phyloP scores from a whole-genome alignment of 495 filamentous ascomycete species.

The Echria macrotheca region DNA sequence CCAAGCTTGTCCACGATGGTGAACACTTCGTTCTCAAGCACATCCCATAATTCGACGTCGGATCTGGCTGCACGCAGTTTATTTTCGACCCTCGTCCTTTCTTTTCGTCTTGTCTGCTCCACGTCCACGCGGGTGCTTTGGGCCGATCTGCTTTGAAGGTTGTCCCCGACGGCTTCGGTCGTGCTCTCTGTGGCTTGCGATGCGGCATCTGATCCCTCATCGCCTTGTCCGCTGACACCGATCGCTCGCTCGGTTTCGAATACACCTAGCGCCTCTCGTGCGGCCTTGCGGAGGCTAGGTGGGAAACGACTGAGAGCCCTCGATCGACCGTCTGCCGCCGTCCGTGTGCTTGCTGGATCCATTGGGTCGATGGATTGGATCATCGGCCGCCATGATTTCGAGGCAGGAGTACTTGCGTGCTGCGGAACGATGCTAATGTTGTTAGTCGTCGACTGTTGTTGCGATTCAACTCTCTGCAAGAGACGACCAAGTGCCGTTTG shows the following conservation, averaged over 20 bases:
- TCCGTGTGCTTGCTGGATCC: slow-evolving; percentile 11
- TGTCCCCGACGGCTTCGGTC: not conserved
- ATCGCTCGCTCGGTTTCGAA: slow-evolving; percentile 16
- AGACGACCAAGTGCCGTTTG: not conserved
- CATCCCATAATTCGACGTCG: slow-evolving; percentile 65
- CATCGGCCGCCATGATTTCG: slow-evolving; percentile 10
- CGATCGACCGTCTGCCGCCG: slow-evolving; percentile 22
- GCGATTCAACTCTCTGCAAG: not conserved
- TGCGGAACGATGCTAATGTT: slow-evolving; percentile 31
- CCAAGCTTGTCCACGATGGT: slow-evolving; percentile 46
- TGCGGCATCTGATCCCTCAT: too few species aligned
- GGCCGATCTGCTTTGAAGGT: not conserved
- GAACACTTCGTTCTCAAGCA: slow-evolving; percentile 67
- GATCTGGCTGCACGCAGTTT: slow-evolving; percentile 47
- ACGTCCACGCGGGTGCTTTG: slow-evolving; percentile 17
- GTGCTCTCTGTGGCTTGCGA: not conserved
- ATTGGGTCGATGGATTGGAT: slow-evolving; percentile 10
- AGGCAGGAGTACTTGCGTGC: slow-evolving; percentile 24
- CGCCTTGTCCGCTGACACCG: too few species aligned
- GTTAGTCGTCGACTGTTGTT: not conserved
- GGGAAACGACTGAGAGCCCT: slow-evolving; percentile 38
- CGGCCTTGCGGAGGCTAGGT: slow-evolving; percentile 33
- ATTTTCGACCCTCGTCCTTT: slow-evolving; percentile 41
- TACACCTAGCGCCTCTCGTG: slow-evolving; percentile 30
- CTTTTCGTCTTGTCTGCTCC: slow-evolving; percentile 32